Evolutionary conservation across 192 early-diverging fungal species (phyloP).

Genomic region (Backusella luteola): DNA sequence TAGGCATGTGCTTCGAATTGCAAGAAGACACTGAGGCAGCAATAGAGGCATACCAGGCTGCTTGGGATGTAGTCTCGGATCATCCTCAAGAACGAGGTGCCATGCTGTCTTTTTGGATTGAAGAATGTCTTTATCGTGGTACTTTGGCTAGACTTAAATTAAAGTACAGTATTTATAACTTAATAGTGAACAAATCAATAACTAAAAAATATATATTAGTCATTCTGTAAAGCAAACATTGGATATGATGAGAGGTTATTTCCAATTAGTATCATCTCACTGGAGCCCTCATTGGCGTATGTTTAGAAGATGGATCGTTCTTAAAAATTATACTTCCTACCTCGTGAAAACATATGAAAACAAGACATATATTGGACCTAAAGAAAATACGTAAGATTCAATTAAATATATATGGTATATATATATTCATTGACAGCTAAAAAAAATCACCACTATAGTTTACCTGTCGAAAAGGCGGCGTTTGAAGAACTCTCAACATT

Average conservation of each 20-base stretch:
- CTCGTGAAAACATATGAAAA: slow-evolving; percentile 35
- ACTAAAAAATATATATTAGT: neutral
- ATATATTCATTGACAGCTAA: neutral
- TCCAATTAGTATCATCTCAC: slow-evolving; percentile 25
- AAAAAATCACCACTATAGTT: neutral
- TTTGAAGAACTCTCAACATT: slow-evolving; percentile 9
- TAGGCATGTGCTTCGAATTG: slow-evolving; percentile 46
- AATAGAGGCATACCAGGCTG: slow-evolving; percentile 51
- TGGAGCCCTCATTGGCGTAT: slow-evolving; percentile 47
- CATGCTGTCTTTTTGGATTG: slow-evolving; percentile 7
- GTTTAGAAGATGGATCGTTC: slow-evolving; percentile 49
- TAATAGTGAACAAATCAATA: neutral
- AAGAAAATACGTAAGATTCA: neutral
- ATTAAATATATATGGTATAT: slow-evolving; percentile 2
- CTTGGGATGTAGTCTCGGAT: slow-evolving; percentile 8
- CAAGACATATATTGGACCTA: slow-evolving; percentile 24
- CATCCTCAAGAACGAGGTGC: slow-evolving; percentile 25
- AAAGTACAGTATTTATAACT: neutral
- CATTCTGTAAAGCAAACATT: neutral
- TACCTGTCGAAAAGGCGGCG: neutral
- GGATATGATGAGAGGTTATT: neutral
- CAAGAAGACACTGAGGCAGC: slow-evolving; percentile 41
- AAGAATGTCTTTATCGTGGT: slow-evolving; percentile 7
- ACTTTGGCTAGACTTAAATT: slow-evolving; percentile 1
- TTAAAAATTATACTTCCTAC: slow-evolving; percentile 46